phyloP scores from a whole-genome alignment of 768 basidiomycete species.

The Lactarius evosmus region DNA sequence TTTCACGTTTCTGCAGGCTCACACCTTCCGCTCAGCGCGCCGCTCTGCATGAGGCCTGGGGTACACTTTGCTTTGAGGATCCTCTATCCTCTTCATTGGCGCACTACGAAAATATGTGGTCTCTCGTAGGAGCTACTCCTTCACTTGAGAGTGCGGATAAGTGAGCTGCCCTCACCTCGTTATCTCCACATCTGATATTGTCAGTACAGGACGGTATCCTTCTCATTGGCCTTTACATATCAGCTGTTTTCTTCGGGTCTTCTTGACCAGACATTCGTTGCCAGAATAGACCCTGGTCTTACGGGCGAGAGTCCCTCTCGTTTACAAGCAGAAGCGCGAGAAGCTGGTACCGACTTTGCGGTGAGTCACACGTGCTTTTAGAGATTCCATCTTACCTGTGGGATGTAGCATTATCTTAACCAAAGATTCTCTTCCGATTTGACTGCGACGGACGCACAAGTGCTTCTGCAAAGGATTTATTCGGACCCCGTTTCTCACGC shows the following conservation, averaged over 20 bases:
- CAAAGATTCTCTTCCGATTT: conserved; percentile 42
- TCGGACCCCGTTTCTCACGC: conserved; percentile 34
- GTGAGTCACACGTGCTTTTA: conserved; percentile 38
- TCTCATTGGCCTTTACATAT: conserved; percentile 50
- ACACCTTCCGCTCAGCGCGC: conserved; percentile 18
- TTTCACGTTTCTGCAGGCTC: neutral
- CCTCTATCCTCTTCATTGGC: conserved; percentile 15
- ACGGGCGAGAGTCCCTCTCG: conserved; percentile 46
- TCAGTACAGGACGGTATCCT: conserved; percentile 11
- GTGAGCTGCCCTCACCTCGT: conserved; percentile 3
- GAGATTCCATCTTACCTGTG: conserved; percentile 22
- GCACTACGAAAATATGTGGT: conserved; percentile 25
- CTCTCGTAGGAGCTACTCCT: conserved; percentile 17
- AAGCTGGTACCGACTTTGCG: conserved; percentile 55
- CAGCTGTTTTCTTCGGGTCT: conserved; percentile 53
- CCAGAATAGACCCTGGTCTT: conserved; percentile 50
- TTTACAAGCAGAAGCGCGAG: conserved; percentile 57
- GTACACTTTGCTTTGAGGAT: conserved; percentile 15
- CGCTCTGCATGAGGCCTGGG: conserved; percentile 26
- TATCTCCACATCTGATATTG: neutral
- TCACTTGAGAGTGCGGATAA: conserved; percentile 19
- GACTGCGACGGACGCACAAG: conserved; percentile 14
- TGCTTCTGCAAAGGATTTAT: conserved; percentile 22
- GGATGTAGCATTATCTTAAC: conserved; percentile 52
- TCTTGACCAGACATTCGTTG: conserved; percentile 50